A percentile compares a stretch with the other conserved stretches of the same genome.
These are phyloP conservation scores for Musa schizocarpa DNA, from an alignment of 176 grass and related monocot species.

Conservation along the genomic window DNA sequence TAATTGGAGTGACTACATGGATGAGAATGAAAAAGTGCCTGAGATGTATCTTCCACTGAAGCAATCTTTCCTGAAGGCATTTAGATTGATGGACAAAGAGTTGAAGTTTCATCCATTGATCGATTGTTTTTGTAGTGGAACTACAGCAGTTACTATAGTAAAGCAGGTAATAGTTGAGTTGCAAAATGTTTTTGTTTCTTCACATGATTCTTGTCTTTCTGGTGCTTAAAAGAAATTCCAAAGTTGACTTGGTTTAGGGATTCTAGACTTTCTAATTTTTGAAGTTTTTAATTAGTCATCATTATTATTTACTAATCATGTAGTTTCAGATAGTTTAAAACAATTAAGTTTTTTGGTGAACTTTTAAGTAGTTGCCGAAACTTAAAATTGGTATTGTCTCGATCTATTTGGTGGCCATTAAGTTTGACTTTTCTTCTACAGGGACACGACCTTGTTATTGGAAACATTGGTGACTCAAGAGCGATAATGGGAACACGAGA, in stretches of 20 bases:
- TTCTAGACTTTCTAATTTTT: too few species aligned
- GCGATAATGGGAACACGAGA: conserved; percentile 83
- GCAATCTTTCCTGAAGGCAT: conserved; percentile 74
- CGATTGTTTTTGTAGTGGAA: conserved; percentile 95
- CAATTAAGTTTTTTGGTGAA: too few species aligned
- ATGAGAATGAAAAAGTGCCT: conserved; percentile 49
- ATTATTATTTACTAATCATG: too few species aligned
- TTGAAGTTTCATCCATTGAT: conserved; percentile 69
- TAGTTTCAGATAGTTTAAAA: too few species aligned
- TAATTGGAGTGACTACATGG: conserved; percentile 43
- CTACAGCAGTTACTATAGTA: conserved; percentile 77
- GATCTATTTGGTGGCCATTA: background rate
- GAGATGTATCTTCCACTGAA: conserved; percentile 83
- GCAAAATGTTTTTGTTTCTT: conserved; percentile 1
- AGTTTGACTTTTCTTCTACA: conserved; percentile 31
- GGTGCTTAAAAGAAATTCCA: conserved; percentile 9
- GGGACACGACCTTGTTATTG: conserved; percentile 85
- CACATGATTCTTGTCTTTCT: background rate
- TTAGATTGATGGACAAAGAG: conserved; percentile 91
- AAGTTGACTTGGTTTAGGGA: background rate
- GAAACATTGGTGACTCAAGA: conserved; percentile 97
- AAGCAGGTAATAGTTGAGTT: conserved; percentile 55
- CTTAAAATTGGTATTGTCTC: background rate
- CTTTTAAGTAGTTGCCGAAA: background rate
- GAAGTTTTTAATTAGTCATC: too few species aligned